phyloP scores from a whole-genome alignment of 2,329 filamentous ascomycete species.

The Botrytis aclada region DNA sequence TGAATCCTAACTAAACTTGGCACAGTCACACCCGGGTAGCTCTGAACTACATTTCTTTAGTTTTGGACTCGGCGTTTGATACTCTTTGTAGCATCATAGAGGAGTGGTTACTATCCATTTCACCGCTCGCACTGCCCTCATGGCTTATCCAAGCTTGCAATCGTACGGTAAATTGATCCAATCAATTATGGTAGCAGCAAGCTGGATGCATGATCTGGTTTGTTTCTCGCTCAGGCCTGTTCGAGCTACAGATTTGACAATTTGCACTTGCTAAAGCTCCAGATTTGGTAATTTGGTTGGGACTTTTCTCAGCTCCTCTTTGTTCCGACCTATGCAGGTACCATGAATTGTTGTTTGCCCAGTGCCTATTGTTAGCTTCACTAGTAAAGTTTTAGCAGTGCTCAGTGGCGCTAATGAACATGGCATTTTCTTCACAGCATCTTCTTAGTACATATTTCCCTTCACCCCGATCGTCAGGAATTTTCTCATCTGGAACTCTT shows the following conservation, averaged over 20 bases:
- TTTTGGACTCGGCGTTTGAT: conserved; percentile 1
- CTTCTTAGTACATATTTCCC: conserved; percentile 7
- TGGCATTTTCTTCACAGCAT: background rate
- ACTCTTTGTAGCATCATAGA: background rate
- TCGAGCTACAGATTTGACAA: background rate
- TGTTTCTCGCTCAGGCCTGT: background rate
- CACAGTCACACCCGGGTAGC: background rate
- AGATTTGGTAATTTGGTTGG: background rate
- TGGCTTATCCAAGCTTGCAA: background rate
- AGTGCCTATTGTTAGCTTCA: background rate
- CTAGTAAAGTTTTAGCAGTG: background rate
- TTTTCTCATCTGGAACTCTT: background rate
- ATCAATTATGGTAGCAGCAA: background rate
- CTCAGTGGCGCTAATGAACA: background rate
- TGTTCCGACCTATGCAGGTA: background rate
- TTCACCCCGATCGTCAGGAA: background rate
- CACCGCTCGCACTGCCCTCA: background rate
- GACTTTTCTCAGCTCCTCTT: conserved; percentile 2
- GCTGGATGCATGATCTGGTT: background rate
- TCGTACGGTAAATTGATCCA: background rate
- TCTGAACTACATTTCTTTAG: background rate
- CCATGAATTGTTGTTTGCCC: background rate
- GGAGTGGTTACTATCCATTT: background rate
- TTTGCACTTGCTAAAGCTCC: conserved; percentile 3
- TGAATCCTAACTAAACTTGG: background rate